Evolutionary conservation across 2,329 filamentous ascomycete species (phyloP).

Genomic region (Aspergillus felis): DNA sequence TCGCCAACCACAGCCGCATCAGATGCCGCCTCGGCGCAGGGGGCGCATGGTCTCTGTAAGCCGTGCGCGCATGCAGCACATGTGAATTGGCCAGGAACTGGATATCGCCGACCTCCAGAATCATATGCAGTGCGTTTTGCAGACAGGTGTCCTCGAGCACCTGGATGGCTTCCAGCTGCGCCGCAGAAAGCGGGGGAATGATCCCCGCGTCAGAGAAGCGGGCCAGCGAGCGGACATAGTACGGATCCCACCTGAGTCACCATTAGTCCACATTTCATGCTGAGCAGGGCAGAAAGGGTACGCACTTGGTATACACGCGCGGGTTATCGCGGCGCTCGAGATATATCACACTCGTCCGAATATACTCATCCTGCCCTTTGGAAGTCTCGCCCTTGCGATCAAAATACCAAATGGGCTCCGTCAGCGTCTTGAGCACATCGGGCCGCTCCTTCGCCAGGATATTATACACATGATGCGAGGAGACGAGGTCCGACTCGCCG

Average conservation of each 20-base stretch:
- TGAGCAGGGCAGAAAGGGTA: neutral
- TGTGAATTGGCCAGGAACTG: constrained; percentile 82
- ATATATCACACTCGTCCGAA: constrained; percentile 69
- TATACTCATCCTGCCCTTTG: constrained; percentile 69
- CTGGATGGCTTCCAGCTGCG: constrained; percentile 63
- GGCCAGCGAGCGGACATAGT: constrained; percentile 72
- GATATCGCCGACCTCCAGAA: constrained; percentile 81
- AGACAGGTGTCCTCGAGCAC: constrained; percentile 75
- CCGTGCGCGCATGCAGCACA: constrained; percentile 75
- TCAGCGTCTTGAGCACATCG: constrained; percentile 71
- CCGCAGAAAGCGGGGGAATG: constrained; percentile 67
- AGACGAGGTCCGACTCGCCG: constrained; percentile 79
- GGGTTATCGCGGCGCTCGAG: constrained; percentile 64
- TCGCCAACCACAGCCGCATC: constrained; percentile 79
- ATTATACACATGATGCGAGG: constrained; percentile 78
- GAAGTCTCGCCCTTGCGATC: constrained; percentile 84
- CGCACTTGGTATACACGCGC: constrained; percentile 69
- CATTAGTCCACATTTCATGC: too few species aligned
- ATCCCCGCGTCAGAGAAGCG: constrained; percentile 70
- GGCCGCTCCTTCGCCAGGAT: constrained; percentile 69
- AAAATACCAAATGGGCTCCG: constrained; percentile 83
- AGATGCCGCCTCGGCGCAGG: constrained; percentile 70
- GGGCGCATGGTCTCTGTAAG: constrained; percentile 68
- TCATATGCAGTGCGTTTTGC: constrained; percentile 73
- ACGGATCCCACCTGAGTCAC: constrained; percentile 67